Evolutionary conservation across 345 rosid species (phyloP), one percentile per base, ranked within the genome.

Genomic region (Conringia planisiliqua): DNA sequence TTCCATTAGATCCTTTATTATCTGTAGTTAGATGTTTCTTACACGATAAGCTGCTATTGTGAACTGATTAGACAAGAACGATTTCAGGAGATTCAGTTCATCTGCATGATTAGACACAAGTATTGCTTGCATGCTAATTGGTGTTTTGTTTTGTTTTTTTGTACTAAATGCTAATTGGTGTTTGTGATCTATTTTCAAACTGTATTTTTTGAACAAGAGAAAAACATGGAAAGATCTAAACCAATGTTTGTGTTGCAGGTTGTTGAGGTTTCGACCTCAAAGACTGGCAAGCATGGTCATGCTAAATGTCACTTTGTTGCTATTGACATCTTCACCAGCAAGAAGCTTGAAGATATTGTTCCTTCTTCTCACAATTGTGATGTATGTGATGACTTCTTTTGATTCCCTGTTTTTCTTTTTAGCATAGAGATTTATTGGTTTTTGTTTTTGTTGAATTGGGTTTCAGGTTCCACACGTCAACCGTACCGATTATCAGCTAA

Each of bases 291-390:
- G 85, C 94, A 90, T 61, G 97, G 88, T 43, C 94, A 90, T 79
- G 92, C 94, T 12, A 90, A 90, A 78, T 90, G 92, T 77, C 94
- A 88, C 78, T 88, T 90, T 80, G 97, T 90, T 14, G 92, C 77
- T 51, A 87, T 90, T 74, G 97, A 90, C 68, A 88, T 88, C 62
- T 87, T 87, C 87, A 90, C 67, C 9, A 88, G 85, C 66, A 90
- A 88, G 78, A 88, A 90, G 76, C 89, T 88, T 17, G 90, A 88
- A 78, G 94, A 90, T 80, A 90, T 90, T 62, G 93, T 90, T 51
- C 92, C 91, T 18, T 88, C 93, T 30, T 88, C 89, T 40, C 93
- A 90, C 85, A 88, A 85, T 54, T 90, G 88, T 84, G 93, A 90
- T 78, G 93, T 88, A 84, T 43, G 76, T 47, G 52, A 18, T 10